phyloP scores from a whole-genome alignment of 495 filamentous ascomycete genomes.

The Hyaloscypha hepaticicola region DNA sequence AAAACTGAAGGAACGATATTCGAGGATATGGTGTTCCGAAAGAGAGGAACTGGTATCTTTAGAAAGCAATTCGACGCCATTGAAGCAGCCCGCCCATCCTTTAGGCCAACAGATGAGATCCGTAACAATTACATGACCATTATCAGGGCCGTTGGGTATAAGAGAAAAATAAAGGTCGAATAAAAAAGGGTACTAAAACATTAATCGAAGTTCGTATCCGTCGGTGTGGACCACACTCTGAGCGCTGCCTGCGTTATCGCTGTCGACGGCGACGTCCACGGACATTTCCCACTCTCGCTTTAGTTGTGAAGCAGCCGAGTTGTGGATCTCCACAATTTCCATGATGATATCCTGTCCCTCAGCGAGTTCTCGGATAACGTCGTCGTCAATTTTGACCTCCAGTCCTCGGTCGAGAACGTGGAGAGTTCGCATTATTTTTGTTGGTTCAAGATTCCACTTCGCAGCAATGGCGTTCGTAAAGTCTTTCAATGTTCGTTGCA shows the following conservation, averaged over 20 bases:
- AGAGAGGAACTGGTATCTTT: constrained; percentile 31
- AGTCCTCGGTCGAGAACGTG: constrained; percentile 70
- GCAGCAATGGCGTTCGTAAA: constrained; percentile 67
- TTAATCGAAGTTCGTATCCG: constrained; percentile 48
- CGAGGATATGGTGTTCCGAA: constrained; percentile 11
- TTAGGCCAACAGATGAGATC: constrained; percentile 17
- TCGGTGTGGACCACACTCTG: constrained; percentile 36
- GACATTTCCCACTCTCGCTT: constrained; percentile 55
- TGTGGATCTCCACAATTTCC: constrained; percentile 44
- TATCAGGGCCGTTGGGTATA: constrained; percentile 26
- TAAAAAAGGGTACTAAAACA: constrained; percentile 40
- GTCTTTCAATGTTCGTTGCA: constrained; percentile 68
- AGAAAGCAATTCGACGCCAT: constrained; percentile 27
- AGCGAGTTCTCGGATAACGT: constrained; percentile 78
- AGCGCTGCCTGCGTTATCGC: constrained; percentile 39
- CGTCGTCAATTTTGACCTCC: constrained; percentile 85
- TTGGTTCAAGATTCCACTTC: constrained; percentile 76
- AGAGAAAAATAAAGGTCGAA: constrained; percentile 9
- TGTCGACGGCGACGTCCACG: constrained; percentile 42
- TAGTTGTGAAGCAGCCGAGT: constrained; percentile 29
- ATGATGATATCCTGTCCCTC: constrained; percentile 88
- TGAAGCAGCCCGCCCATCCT: constrained; percentile 17
- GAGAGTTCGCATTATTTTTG: constrained; percentile 65
- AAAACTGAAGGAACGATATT: constrained; percentile 4
- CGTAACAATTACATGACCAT: constrained; percentile 32